Base-by-base conservation (phyloP, 1,284 basidiomycete species). In the Microbotryum silenes-acaulis region DNA sequence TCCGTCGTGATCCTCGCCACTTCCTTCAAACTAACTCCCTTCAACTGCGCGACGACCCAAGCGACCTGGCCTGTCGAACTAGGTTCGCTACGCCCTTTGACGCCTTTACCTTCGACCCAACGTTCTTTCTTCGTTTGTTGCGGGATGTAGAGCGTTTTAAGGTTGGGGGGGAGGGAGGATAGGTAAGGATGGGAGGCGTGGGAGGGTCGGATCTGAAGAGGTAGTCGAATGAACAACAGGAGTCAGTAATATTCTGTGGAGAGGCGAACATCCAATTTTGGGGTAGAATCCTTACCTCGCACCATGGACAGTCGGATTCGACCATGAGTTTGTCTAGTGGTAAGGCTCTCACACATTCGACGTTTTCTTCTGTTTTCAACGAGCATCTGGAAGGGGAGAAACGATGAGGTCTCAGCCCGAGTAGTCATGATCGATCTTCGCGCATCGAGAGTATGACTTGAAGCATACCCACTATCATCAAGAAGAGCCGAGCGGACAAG, bases 41-140 rank as follows among this genome's bases (percentile, higher is more conserved):
- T 80, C 45, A 90, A 72, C 61, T 77, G 75, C 55, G 86, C 81
- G 10, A 91, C 78, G 4, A 90, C 83, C 81, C 86, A 89, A 10
- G 88, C 90, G 16, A 93, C 83, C 16, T 81, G 81, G 3, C 85
- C 87, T 46, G 89, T 82, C 4, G 84, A 79, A 21, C 78, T 81
- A 1, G 91, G 89, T 72, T 93, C 91, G 71, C 89, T 90, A 21
- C 91, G 78, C 0, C 88, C 87, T 74, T 93, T 92, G 52, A 91
- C 85, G 1, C 84, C 79, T 68, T 81, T 80, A 1, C 84, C 85
- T 12, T 74, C 71, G 6, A 79, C 78, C 72, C 85, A 88, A 7
- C 82, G 81, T 68, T 92, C 88, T 12, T 86, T 82, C 71, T 86
- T 86, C 48, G 80, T 79, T 14, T 80, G 73, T 27, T 78, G 67